Base-by-base conservation (phyloP, 129 eudicot species). In the Flaveria brownii region DNA sequence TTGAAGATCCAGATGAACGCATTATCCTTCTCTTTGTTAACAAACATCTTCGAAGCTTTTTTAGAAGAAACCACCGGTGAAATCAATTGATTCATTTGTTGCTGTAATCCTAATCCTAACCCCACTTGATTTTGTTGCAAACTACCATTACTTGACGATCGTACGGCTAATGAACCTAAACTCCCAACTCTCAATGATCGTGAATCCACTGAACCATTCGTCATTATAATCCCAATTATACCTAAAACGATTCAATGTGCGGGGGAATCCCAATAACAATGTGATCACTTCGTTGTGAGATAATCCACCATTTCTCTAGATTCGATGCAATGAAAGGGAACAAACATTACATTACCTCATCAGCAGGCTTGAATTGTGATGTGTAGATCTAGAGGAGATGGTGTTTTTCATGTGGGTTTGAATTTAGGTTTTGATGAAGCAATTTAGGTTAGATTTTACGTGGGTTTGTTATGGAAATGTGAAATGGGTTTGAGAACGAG, bases 1-100 rank as follows among this genome's bases (percentile, higher is more conserved):
- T 91, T 95, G 68, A 63, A 84, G 84, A 94, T 82, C 99, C 96
- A 87, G 22, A 81, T 83, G 50, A 87, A 86, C 52, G 84, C 80
- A 26, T 71, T 88, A 11, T 93, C 97, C 82, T 90, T 93, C 28
- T 88, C 97, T 73, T 90, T 90, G 73, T 80, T 80, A 74, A 39
- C 49, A 46, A 79, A 55, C 86, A 85, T 86, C 89, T 94, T 94
- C 0, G 85, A 33, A 42, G 82, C 51, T 80, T 85, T 90, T 49
- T 88, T 69, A 26, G 80, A 20, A 3, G 86, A n/a, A 42, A 68
- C 25, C 28, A 81, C 77, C 8, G 87, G 82, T 10, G 82, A 43
- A 6, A 81, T 84, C 13, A 50, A 17, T 68, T 41, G 77, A 72
- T 77, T 80, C 85, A 52, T 72, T 70, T 17, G 87, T 80, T 63